Base-by-base conservation (phyloP, 2,329 filamentous ascomycete species). In the Venturia carpophila region DNA sequence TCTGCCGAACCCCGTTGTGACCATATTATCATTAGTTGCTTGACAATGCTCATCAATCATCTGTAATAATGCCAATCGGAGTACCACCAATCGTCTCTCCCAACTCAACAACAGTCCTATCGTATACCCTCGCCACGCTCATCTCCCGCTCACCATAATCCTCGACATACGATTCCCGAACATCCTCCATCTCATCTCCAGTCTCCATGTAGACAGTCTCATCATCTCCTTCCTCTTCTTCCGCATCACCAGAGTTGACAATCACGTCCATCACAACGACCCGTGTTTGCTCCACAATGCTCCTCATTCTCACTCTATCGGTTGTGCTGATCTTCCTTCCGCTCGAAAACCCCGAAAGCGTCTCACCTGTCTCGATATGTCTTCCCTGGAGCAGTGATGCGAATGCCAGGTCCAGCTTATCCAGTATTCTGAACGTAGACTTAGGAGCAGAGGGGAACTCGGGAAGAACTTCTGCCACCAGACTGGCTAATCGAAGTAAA, bases 251-350 rank as follows among this genome's bases (percentile, higher is more conserved):
- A 66, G 82, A 82, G 64, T 78, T 79, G 67, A 82, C 83, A 79
- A 91, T 82, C 19, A 86, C 82, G 66, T 90, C 86, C 1, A 91
- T 84, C 66, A 93, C 84, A 5, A 85, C 75, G 9, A 91, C 77
- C 34, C 92, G 82, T 19, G 89, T 90, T 68, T 87, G 84, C 72
- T 95, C 90, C 0, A 92, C 89, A 39, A 95, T 78, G 71, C 90
- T 90, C 72, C 90, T 88, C 68, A 92, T 88, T 49, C 93, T 84
- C 9, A 97, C 91, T 81, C 94, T 96, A 74, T 97, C 91, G 0
- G 90, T 93, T 21, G 87, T 91, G 79, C 90, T 87, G 0, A 90
- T 88, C 10, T 77, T 77, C 5, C 81, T 77, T 0, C 83, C 83
- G 7, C 78, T 80, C 68, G 86, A 84, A 68, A 92, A 91, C 0